A percentile compares a stretch with the other conserved stretches of the same genome.
Conservation (phyloP, 202 grass and related monocot genomes). For the Schoenoplectus tabernaemontani region DNA sequence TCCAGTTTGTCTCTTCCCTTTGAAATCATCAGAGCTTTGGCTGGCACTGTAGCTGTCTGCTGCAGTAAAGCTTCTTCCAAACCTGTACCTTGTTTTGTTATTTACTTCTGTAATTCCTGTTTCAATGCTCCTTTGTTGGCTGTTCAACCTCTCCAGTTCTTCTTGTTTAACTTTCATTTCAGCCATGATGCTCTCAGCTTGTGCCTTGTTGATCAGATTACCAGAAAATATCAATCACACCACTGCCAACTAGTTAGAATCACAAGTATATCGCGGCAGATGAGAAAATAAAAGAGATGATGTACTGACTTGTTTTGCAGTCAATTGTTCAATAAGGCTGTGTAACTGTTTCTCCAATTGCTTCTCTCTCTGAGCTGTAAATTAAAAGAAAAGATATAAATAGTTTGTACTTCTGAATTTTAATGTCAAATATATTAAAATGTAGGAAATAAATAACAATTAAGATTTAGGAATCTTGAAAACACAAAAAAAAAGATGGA, state of each 20-base stretch:
- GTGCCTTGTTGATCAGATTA: slow-evolving; percentile 35
- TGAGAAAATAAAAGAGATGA: not conserved
- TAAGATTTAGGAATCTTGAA: not conserved
- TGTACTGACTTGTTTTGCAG: slow-evolving; percentile 72
- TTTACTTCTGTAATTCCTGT: slow-evolving; percentile 32
- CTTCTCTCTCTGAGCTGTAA: slow-evolving; percentile 90
- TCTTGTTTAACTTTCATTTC: slow-evolving; percentile 72
- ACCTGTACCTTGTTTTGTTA: slow-evolving; percentile 33
- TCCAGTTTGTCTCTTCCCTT: slow-evolving; percentile 23
- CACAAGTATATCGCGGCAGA: no score
- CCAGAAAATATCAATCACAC: not conserved
- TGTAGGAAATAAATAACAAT: not conserved
- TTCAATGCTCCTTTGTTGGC: slow-evolving; percentile 30
- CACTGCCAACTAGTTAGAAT: not conserved
- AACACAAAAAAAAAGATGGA: not conserved
- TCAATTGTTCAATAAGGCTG: slow-evolving; percentile 89
- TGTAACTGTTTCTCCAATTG: slow-evolving; percentile 78
- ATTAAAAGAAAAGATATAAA: slow-evolving; percentile 20
- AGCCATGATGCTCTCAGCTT: slow-evolving; percentile 64
- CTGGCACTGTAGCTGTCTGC: slow-evolving; percentile 9
- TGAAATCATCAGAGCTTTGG: slow-evolving; percentile 26
- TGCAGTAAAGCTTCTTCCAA: slow-evolving; percentile 30
- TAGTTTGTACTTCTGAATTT: not conserved
- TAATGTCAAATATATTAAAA: not conserved
- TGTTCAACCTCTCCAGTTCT: slow-evolving; percentile 68